These are phyloP conservation scores for Penicillium goetzii DNA, from an alignment of 495 filamentous ascomycete species.

Conservation along the genomic window DNA sequence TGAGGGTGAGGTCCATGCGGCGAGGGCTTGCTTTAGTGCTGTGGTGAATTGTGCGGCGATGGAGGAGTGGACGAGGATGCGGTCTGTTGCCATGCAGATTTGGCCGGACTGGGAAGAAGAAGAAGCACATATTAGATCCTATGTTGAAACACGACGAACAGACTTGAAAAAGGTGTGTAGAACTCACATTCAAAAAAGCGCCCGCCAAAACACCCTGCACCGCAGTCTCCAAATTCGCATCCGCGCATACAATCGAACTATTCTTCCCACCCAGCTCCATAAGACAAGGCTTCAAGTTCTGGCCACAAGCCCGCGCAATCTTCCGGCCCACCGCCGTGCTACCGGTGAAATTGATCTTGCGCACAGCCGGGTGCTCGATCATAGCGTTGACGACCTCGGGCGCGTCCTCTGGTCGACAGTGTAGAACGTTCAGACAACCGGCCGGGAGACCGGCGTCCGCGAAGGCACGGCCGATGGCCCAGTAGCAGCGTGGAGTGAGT, in stretches of 20 bases:
- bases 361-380: slow-evolving; percentile 59
- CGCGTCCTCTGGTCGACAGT: slow-evolving; percentile 55
- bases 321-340: slow-evolving; percentile 60
- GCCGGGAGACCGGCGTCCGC: slow-evolving; percentile 70
- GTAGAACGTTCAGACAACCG: slow-evolving; percentile 59
- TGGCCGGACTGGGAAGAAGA: slow-evolving; percentile 63
- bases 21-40: slow-evolving; percentile 50
- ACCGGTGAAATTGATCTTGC: slow-evolving; percentile 66
- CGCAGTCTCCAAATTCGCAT: slow-evolving; percentile 58
- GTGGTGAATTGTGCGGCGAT: slow-evolving; percentile 62
- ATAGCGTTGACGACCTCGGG: slow-evolving; percentile 57
- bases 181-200: slow-evolving; percentile 52
- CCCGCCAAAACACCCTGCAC: slow-evolving; percentile 53
- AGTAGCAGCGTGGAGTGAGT: slow-evolving; percentile 71
- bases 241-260: slow-evolving; percentile 59
- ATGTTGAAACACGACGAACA: neutral
- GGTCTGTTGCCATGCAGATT: slow-evolving; percentile 89
- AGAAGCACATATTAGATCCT: neutral
- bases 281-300: slow-evolving; percentile 60
- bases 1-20: slow-evolving; percentile 45
- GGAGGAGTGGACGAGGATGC: slow-evolving; percentile 76
- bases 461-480: slow-evolving; percentile 68
- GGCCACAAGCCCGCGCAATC: slow-evolving; percentile 55
- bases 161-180: too few species aligned
- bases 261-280: slow-evolving; percentile 69